Evolutionary conservation across 2,329 filamentous ascomycete genomes (phyloP).

Genomic region (Fusarium napiforme): DNA sequence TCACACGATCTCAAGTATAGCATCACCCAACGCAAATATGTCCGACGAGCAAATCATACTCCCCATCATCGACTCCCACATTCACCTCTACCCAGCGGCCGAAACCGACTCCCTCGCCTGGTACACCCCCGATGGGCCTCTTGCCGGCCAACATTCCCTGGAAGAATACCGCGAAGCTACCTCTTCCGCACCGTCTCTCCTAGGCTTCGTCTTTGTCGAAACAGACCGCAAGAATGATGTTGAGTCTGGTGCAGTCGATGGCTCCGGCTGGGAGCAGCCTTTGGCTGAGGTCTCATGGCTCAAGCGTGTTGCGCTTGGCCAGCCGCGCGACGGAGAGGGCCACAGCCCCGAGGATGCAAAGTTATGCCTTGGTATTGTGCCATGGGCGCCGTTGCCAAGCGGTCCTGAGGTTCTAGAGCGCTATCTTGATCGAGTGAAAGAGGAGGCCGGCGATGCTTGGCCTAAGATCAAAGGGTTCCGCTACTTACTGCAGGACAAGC

Average conservation of each 20-base stretch:
- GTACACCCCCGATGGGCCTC: slow-evolving; percentile 68
- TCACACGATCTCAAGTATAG: background rate
- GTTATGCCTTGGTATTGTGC: slow-evolving; percentile 76
- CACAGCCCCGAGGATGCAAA: slow-evolving; percentile 58
- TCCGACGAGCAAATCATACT: slow-evolving; percentile 55
- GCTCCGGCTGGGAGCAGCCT: slow-evolving; percentile 72
- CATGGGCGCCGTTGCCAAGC: slow-evolving; percentile 86
- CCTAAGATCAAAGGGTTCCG: slow-evolving; percentile 79
- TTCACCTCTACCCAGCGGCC: slow-evolving; percentile 83
- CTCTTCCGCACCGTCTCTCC: slow-evolving; percentile 56
- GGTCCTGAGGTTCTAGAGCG: slow-evolving; percentile 67
- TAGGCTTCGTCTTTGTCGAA: slow-evolving; percentile 85
- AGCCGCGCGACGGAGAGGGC: slow-evolving; percentile 66
- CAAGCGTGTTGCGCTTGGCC: slow-evolving; percentile 71
- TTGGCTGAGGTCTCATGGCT: slow-evolving; percentile 79
- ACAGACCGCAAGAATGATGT: slow-evolving; percentile 77
- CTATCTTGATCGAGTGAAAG: slow-evolving; percentile 73
- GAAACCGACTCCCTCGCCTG: slow-evolving; percentile 76
- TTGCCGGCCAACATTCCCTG: slow-evolving; percentile 73
- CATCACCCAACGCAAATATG: slow-evolving; percentile 43
- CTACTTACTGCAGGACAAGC: slow-evolving; percentile 84
- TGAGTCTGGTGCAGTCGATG: slow-evolving; percentile 56
- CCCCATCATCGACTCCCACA: slow-evolving; percentile 87
- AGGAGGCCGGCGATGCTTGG: slow-evolving; percentile 73
- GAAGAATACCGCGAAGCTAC: slow-evolving; percentile 68